Evolutionary conservation across 192 early-diverging fungal species (phyloP), one percentile per base, ranked within the genome.

Genomic region (Endogone sp.): DNA sequence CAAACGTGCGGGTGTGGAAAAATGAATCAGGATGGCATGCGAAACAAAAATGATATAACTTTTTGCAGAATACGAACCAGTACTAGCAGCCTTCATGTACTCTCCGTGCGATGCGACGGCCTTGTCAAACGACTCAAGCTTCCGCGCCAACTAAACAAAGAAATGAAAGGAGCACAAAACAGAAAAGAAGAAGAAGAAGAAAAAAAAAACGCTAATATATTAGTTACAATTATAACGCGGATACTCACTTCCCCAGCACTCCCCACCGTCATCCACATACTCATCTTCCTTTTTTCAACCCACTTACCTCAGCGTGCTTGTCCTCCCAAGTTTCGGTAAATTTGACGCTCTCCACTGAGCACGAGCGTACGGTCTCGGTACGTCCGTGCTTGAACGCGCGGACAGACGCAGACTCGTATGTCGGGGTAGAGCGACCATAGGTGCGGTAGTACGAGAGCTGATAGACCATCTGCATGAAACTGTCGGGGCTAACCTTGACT

Each of bases 371-470:
- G 0, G 94, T 95, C 68, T 95, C 95, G 0, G 95, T 97, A 22
- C 95, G 83, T 23, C 95, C 95, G 65, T 90, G 89, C 57, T 86
- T 65, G 75, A 86, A 97, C 66, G 89, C 77, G 24, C 95, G 84
- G 3, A 92, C 94, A 56, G 85, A 85, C 4, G 88, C 91, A 21
- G 95, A 91, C 75, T 97, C 95, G 71, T 97, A 97, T 2, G 91
- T 91, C 2, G 92, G 76, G 11, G 88, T 84, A 59, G 85, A 72
- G 20, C 74, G 65, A 20, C 81, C 75, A 63, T 94, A 90, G 20
- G 90, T 63, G 66, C 89, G 87, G 79, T 86, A 93, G 75, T 90
- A 97, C 0, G 90, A 88, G 4, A 95, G 79, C 73, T 97, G 95
- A 27, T 95, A 68, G 0, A 84, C 86, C 85, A 97, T 92, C 81